Evolutionary conservation across 2,329 filamentous ascomycete genomes (phyloP).

Genomic region (Magnaporthales sp.): DNA sequence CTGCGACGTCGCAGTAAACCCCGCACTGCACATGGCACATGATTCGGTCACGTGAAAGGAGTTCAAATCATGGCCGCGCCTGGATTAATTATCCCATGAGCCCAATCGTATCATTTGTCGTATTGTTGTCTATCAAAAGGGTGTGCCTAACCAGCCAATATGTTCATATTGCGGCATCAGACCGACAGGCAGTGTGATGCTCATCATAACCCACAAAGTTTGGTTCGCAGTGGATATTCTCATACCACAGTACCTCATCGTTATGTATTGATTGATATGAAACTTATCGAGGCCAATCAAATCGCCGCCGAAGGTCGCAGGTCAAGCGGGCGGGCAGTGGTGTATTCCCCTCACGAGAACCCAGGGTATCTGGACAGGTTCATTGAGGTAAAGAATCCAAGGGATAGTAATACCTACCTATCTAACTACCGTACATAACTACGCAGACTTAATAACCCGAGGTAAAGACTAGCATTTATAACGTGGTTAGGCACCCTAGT

Average conservation of each 20-base stretch:
- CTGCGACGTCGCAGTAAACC: background rate
- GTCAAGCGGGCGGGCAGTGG: background rate
- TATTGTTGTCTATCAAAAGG: background rate
- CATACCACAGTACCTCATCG: too few species aligned
- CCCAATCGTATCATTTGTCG: background rate
- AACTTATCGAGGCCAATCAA: background rate
- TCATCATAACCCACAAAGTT: background rate
- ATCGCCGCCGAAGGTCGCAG: background rate
- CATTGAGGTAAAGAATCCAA: too few species aligned
- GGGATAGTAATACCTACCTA: too few species aligned
- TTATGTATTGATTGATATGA: too few species aligned
- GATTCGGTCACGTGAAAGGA: background rate
- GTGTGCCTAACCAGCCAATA: background rate
- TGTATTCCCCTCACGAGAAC: background rate
- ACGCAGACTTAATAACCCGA: too few species aligned
- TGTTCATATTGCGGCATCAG: background rate
- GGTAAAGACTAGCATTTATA: too few species aligned
- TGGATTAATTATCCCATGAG: background rate
- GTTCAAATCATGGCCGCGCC: background rate
- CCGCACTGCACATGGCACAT: background rate
- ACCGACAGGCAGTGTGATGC: background rate
- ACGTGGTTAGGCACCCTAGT: too few species aligned
- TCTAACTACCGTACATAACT: too few species aligned
- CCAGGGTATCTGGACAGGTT: too few species aligned
- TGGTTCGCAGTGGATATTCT: background rate